Conservation (phyloP, 179 eudicot species). For the Actinidia arguta region DNA sequence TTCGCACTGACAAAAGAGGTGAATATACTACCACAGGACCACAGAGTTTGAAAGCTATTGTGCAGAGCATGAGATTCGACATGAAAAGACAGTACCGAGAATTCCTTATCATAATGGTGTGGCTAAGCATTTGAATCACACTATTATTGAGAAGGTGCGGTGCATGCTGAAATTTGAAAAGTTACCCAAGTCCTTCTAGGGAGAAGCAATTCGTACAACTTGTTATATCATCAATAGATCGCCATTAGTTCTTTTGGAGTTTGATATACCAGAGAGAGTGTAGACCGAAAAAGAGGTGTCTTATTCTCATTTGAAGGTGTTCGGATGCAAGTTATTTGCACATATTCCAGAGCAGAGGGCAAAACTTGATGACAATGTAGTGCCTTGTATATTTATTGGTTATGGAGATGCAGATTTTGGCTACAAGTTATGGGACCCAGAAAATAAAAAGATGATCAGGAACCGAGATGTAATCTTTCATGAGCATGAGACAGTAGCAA, state of each 20-base stretch:
- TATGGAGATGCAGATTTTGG: background rate
- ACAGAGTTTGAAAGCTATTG: no score
- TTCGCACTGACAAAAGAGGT: background rate
- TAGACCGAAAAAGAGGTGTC: background rate
- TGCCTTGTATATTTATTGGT: slow-evolving; percentile 7
- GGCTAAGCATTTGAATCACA: background rate
- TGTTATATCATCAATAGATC: background rate
- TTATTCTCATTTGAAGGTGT: slow-evolving; percentile 12
- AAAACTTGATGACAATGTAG: slow-evolving; percentile 16
- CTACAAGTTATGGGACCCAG: slow-evolving; percentile 16
- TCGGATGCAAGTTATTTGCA: slow-evolving; percentile 19
- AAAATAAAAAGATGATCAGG: background rate
- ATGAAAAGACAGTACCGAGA: background rate
- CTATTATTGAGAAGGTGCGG: background rate
- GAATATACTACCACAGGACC: no score
- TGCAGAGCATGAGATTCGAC: background rate
- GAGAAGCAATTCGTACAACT: background rate
- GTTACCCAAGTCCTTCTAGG: background rate
- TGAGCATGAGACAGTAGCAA: background rate
- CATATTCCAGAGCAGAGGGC: slow-evolving; percentile 17
- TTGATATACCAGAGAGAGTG: background rate
- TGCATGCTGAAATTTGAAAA: background rate
- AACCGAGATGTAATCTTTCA: background rate
- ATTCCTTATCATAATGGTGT: background rate
- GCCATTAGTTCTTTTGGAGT: background rate